Base-by-base conservation (phyloP, 805 yeast species). In the Schwanniomyces occidentalis region DNA sequence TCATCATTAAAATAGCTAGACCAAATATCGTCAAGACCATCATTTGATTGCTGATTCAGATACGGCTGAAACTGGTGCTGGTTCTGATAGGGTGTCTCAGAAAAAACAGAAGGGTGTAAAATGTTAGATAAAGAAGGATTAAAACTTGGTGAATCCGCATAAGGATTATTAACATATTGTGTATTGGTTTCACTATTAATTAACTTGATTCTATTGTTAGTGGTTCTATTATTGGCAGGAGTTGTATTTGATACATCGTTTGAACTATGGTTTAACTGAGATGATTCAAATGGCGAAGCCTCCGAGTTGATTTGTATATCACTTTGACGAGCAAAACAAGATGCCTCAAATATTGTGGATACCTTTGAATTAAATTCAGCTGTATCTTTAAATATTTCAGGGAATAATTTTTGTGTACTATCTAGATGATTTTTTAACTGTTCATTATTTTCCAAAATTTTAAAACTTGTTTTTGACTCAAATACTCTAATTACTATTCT, bases 41-140 rank as follows among this genome's bases (percentile, higher is more conserved):
- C 8, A 15, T 7, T 6, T 26, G 7, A 14, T 6, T 8, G 12
- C 6, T 7, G 29, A n/a, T 8, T 6, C 19, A 16, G 19, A n/a
- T n/a, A n/a, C n/a, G n/a, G n/a, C n/a, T n/a, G n/a, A n/a, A n/a
- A n/a, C n/a, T n/a, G n/a, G n/a, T n/a, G n/a, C n/a, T n/a, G n/a
- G 9, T 10, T 14, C 6, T 26, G 15, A 26, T 26, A 14, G 9
- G 29, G 5, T 8, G 6, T 9, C 16, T n/a, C 31, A 17, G 7
- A 16, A 16, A 22, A 27, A 18, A 35, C 46, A 27, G 6, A 17
- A 6, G 49, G 50, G 30, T 54, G 49, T 29, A 55, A 37, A 22
- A 56, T 35, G 34, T 52, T 54, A 3, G 56, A 49, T 22, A 54
- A 42, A 3, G 58, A 38, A 5, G 59, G 54, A 35, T 50, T 52